Base-by-base conservation (phyloP, 768 basidiomycete genomes). In the Boletus coccyginus region DNA sequence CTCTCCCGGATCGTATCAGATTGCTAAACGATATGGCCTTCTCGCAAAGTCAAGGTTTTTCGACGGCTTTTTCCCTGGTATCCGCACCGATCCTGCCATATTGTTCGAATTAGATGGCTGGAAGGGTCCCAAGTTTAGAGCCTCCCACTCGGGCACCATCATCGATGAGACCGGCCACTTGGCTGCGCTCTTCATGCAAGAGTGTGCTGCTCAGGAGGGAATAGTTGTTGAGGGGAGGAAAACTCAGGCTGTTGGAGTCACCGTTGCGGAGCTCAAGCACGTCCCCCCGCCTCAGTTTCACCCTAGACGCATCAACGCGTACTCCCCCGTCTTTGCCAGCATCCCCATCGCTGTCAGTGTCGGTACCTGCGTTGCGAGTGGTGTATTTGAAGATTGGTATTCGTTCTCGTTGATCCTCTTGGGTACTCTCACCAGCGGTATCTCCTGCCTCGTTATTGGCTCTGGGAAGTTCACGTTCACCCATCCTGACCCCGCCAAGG, bases 11-110 rank as follows among this genome's bases (percentile, higher is more conserved):
- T 72, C 74, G 12, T 74, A 72, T 52, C 55, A 60, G 24, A 66
- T 76, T 10, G 75, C 71, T 10, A 75, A 64, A 53, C 63, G 66
- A 39, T 75, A 70, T 9, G 68, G 66, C 8, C 62, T 64, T 39
- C 70, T 74, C 10, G 70, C 73, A 31, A 66, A 62, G 27, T 70
- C 71, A n/a, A 65, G 57, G 40, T 63, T 75, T 41, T 74, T 73
- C 56, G 66, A 69, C 35, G 71, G 69, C 11, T 62, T 74, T 29
- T 74, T 68, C 48, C 74, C 74, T 0, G 73, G 74, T 3, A 60
- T 67, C 29, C 66, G 69, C 27, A 65, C 64, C 3, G 67, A 74
- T 54, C 71, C 74, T 16, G 64, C 68, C 38, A 62, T 64, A 2
- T 55, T 74, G 39, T 70, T 75, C 38, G 71, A 65, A 19, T 32